Conservation (phyloP, 768 basidiomycete genomes). For the Polyporus arcularius region DNA sequence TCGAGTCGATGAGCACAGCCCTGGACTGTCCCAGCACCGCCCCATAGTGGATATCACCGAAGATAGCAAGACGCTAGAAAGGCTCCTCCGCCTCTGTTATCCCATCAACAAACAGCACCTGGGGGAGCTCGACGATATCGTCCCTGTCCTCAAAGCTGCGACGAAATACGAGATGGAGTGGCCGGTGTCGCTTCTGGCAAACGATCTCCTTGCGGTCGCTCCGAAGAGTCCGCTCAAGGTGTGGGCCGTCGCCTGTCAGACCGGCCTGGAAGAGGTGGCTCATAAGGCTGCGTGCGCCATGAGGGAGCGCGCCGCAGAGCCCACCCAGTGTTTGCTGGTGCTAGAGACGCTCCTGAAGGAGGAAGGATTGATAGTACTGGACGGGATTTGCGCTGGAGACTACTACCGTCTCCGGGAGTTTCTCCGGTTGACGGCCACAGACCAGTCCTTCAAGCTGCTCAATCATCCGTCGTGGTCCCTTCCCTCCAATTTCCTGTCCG, state of each 20-base stretch:
- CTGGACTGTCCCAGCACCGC: background rate
- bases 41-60: conserved; percentile 33
- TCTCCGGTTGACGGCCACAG: background rate
- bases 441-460: background rate
- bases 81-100: conserved; percentile 37
- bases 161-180: conserved; percentile 11
- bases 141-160: background rate
- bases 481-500: background rate
- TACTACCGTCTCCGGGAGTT: conserved; percentile 3
- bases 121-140: background rate
- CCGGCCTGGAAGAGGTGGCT: background rate
- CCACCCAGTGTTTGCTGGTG: background rate
- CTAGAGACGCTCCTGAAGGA: background rate
- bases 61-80: conserved; percentile 26
- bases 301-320: background rate
- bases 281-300: background rate
- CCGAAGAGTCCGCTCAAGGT: conserved; percentile 30
- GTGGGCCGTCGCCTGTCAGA: conserved; percentile 22
- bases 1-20: background rate
- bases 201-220: conserved; percentile 4
- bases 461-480: background rate
- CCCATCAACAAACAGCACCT: conserved; percentile 29
- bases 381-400: background rate
- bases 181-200: conserved; percentile 7
- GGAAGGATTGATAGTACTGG: background rate